Base-by-base conservation (phyloP, 1,139 yeast genomes). In the Spathaspora sp. region DNA sequence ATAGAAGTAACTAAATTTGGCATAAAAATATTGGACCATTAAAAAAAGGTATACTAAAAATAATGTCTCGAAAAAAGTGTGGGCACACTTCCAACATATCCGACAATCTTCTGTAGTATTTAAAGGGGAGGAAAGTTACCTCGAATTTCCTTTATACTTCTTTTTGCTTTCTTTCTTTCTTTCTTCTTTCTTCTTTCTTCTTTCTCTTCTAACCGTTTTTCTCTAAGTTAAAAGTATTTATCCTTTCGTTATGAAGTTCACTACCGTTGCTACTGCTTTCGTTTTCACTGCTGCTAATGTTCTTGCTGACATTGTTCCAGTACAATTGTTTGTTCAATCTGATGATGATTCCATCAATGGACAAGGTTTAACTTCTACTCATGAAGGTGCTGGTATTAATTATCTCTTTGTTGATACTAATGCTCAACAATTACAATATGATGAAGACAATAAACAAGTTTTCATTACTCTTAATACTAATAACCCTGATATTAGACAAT, bases 381-480 rank as follows among this genome's bases (percentile, higher is more conserved):
- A 78, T 57, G 82, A 76, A 61, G 85, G 85, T 59, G 84, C 85
- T 42, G 85, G 76, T 49, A 62, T 78, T 55, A 69, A 74, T 65
- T 78, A 74, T 59, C 57, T 71, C 43, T 70, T 74, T 58, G 54
- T 77, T n/a, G 47, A 41, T 34, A 48, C 41, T 18, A 24, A 34
- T 26, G 45, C 47, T 23, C 47, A 47, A 42, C 41, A 45, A 18
- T 43, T 55, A 40, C 82, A 77, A 56, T 81, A 74, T 60, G 84
- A 84, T 58, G 84, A 84, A 40, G 84, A 75, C 47, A 61, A 76
- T 55, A 68, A 73, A 64, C 75, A 70, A 58, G 56, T 71, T 40
- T 70, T 72, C 60, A 54, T 76, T 25, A 45, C 42, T 26, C 26
- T 47, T 16, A 20, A 24, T n/a, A n/a, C 45, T 27, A 39, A 40